Base-by-base conservation (phyloP, 768 basidiomycete genomes). In the Boletus insuetus region DNA sequence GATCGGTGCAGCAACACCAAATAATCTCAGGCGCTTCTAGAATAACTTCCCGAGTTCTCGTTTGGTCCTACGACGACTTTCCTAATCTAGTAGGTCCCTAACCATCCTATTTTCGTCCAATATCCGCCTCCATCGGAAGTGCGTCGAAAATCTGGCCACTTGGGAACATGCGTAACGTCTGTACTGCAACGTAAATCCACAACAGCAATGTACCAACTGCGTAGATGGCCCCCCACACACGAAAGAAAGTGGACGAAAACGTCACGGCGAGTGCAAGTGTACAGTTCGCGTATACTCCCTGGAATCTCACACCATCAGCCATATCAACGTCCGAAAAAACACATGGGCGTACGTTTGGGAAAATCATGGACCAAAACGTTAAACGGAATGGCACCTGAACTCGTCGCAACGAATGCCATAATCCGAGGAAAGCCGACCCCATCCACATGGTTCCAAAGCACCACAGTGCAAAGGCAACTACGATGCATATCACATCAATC, bases 281-380 rank as follows among this genome's bases (percentile, higher is more conserved):
- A 11, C 84, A 73, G 58, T 82, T 83, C 2, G 85, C 84, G 58
- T 85, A 87, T 0, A 87, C 86, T n/a, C 82, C 81, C 80, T 82
- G 47, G 22, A 17, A 56, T 42, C 10, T 32, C 17, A 11, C 5
- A 43, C 34, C 7, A 41, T 56, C 44, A 51, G 40, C 49, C 34
- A 11, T 59, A 34, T 19, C 42, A 4, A 26, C 13, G 0, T 39
- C 26, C 1, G 40, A 38, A 46, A 24, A 35, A 39, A 20, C 48
- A 32, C 7, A 47, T 31, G 19, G 16, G 48, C 81, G 38, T 58
- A 82, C 87, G 58, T 86, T 87, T 6, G 87, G 87, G 64, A 89
- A 89, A 58, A 88, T 82, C 39, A 85, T 67, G 9, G 83, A 84
- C 87, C 87, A 89, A 61, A 81, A 84, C 1, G 80, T 72, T 17